A percentile compares a stretch with the other conserved stretches of the same genome.
Conservation (phyloP, 257 asterid species). For the Rauvolfia tetraphylla region DNA sequence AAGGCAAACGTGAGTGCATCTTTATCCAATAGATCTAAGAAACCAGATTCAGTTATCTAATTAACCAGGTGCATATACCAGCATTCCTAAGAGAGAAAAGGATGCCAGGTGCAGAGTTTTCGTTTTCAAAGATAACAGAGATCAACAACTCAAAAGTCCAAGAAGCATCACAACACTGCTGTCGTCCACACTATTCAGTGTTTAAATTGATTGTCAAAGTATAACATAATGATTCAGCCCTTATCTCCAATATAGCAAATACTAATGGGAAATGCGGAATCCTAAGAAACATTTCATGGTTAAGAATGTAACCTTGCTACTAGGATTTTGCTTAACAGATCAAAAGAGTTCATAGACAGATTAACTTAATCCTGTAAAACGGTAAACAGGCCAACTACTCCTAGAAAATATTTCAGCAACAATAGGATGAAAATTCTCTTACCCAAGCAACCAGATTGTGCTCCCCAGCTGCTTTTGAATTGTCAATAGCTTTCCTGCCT, state of each 20-base stretch:
- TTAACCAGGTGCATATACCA: not conserved
- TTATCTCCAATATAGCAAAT: not conserved
- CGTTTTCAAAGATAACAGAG: not conserved
- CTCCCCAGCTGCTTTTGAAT: constrained; percentile 58
- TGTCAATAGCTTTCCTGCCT: constrained; percentile 67
- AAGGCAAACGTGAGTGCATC: not conserved
- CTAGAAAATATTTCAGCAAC: not conserved
- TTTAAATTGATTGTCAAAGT: not conserved
- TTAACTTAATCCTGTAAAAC: not conserved
- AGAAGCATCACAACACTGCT: not conserved
- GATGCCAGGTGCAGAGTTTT: not conserved
- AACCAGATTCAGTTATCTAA: not conserved
- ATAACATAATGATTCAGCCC: not conserved
- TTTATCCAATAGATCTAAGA: not conserved
- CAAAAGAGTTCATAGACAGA: not conserved
- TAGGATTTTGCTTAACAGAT: not conserved
- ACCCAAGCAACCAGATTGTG: constrained; percentile 81
- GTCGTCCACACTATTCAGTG: not conserved
- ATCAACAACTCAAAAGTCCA: not conserved
- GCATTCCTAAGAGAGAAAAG: not conserved
- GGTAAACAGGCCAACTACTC: not conserved
- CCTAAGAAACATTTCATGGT: not conserved
- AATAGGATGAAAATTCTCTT: constrained; percentile 11
- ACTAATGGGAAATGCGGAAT: not conserved
- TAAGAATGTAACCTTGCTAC: not conserved